These are phyloP conservation scores for Coemansia biformis DNA, from an alignment of 192 early-diverging fungal species.

Conservation along the genomic window DNA sequence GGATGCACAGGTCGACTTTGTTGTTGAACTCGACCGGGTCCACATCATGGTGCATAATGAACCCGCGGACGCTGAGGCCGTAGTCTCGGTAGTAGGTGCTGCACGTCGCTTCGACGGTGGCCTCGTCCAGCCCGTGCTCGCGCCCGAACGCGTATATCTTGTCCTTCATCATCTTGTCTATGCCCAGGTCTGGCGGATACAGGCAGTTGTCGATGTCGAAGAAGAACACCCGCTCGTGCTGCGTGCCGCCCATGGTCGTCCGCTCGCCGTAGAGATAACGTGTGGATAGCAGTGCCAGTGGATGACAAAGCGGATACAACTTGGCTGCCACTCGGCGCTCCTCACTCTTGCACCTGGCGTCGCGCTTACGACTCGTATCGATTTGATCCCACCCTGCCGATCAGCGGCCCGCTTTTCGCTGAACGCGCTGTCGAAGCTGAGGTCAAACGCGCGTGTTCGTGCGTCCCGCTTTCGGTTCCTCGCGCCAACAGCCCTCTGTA, in stretches of 20 bases:
- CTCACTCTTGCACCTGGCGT: no score
- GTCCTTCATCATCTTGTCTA: conserved; percentile 52
- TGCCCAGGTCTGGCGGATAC: conserved; percentile 54
- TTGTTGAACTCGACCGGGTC: conserved; percentile 61
- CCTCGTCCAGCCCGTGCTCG: conserved; percentile 53
- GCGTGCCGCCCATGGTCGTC: conserved; percentile 6
- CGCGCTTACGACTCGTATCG: no score
- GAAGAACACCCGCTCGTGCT: conserved; percentile 54
- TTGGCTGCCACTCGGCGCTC: no score
- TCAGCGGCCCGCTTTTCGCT: no score
- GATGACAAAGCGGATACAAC: no score
- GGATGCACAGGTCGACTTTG: conserved; percentile 64
- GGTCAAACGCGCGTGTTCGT: no score
- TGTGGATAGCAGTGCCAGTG: no score
- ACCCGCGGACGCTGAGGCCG: conserved; percentile 66
- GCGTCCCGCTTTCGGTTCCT: no score
- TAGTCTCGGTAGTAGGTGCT: conserved; percentile 62
- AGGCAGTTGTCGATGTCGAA: conserved; percentile 82
- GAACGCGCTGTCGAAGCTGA: no score
- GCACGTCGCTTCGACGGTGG: conserved; percentile 50
- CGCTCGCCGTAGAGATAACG: neutral
- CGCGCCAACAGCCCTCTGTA: no score
- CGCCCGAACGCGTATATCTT: conserved; percentile 61
- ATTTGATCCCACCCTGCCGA: no score
- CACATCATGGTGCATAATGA: conserved; percentile 63